Evolutionary conservation across 1,284 basidiomycete species (phyloP), one percentile per base, ranked within the genome.

Genomic region (Ustilago crameri): DNA sequence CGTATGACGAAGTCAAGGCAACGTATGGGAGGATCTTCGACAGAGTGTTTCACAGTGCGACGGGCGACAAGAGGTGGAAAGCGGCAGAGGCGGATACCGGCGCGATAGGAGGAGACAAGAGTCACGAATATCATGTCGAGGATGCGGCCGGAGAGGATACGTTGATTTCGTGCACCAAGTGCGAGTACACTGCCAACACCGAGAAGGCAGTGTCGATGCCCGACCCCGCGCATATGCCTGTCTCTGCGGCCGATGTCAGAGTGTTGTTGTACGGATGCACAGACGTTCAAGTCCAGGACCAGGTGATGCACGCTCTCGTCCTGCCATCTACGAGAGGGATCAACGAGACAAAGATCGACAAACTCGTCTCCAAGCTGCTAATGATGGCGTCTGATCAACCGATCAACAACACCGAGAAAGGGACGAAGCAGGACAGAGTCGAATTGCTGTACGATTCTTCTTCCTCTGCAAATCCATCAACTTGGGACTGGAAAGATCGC

Each of bases 61-160:
- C 18, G 18, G 41, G 56, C 0, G 18, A 35, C 3, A 10, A 27
- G 9, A 38, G 49, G 1, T 82, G 80, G 79, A 65, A 51, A 17
- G 64, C 54, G 44, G 84, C 82, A 3, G 74, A 82, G 54, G 84
- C 84, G n/a, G 84, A 84, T 58, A 79, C 80, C 1, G 84, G 84
- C 17, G 77, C 83, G 5, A 84, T 84, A 51, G 84, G 84, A 2
- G 84, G 84, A 4, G 70, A 61, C 7, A 70, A 57, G n/a, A 81
- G 78, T 27, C 84, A 84, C 50, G 84, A 84, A 51, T 84, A 82
- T 59, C 84, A 84, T 34, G 55, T 82, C 0, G 50, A 72, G 23
- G 76, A 77, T 49, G 38, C 67, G 22, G 80, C 78, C n/a, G 84
- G 84, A 15, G 84, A 84, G 62, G 84, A 84, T 55, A 79, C 70